Evolutionary conservation across 139 green algal species (phyloP).

Genomic region (Micromonas pusilla): DNA sequence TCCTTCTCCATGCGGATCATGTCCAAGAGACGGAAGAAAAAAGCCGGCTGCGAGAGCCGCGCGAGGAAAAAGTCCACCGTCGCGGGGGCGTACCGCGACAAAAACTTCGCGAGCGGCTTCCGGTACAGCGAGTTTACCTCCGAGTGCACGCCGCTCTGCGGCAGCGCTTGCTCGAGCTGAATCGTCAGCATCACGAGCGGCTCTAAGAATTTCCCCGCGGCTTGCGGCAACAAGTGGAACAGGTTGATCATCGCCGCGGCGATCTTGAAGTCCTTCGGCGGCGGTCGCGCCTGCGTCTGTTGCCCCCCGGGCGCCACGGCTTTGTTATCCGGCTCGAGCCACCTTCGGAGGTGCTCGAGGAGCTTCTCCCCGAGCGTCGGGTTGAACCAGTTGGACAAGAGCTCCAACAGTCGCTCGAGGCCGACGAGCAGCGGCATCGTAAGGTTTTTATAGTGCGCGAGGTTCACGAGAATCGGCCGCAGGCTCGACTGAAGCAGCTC

Average conservation of each 20-base stretch:
- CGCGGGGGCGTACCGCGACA: conserved; percentile 67
- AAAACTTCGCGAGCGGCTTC: conserved; percentile 71
- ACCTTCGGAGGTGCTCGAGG: conserved; percentile 75
- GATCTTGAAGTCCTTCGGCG: conserved; percentile 71
- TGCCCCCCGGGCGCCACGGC: conserved; percentile 36
- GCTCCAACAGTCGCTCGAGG: conserved; percentile 67
- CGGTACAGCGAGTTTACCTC: conserved; percentile 74
- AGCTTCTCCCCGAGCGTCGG: conserved; percentile 88
- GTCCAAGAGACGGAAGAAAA: conserved; percentile 62
- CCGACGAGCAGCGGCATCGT: conserved; percentile 57
- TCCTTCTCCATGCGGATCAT: conserved; percentile 57
- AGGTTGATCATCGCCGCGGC: conserved; percentile 83
- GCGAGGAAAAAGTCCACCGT: conserved; percentile 47
- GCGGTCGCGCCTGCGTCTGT: conserved; percentile 69
- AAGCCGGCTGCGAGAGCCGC: conserved; percentile 33
- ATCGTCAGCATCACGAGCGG: conserved; percentile 88
- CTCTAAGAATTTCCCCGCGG: conserved; percentile 82
- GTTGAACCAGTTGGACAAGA: conserved; percentile 89
- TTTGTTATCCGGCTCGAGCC: conserved; percentile 26
- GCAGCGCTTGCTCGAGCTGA: conserved; percentile 78
- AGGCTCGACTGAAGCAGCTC: conserved; percentile 59
- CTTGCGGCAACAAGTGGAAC: conserved; percentile 84
- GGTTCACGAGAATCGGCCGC: conserved; percentile 78
- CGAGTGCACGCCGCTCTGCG: conserved; percentile 39
- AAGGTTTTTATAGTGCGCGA: conserved; percentile 68